Conservation (phyloP, 768 basidiomycete species). For the Podaxis carcinomalis region DNA sequence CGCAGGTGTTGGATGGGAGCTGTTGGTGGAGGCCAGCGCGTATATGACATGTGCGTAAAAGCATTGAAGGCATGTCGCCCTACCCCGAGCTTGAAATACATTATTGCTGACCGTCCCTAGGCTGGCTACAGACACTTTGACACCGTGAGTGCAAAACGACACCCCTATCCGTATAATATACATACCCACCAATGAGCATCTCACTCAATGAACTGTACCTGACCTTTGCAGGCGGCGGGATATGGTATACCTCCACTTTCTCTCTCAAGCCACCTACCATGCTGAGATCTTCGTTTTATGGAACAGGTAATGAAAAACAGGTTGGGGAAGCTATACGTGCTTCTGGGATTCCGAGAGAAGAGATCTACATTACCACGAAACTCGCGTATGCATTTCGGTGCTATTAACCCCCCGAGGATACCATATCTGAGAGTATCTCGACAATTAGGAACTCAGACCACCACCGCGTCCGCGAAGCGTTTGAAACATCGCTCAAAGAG, state of each 20-base stretch:
- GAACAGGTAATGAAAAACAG: slow-evolving; percentile 35
- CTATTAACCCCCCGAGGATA: neutral
- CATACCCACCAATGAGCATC: neutral
- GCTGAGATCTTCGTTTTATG: neutral
- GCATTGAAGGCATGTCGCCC: slow-evolving; percentile 26
- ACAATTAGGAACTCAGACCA: slow-evolving; percentile 18
- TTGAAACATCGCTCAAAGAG: slow-evolving; percentile 32
- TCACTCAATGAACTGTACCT: neutral
- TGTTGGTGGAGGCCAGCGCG: slow-evolving; percentile 32
- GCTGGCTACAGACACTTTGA: slow-evolving; percentile 47
- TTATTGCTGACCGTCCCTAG: slow-evolving; percentile 15
- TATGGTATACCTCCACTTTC: slow-evolving; percentile 18
- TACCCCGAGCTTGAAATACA: neutral
- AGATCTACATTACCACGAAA: slow-evolving; percentile 50
- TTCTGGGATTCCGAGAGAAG: slow-evolving; percentile 38
- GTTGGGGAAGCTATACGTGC: slow-evolving; percentile 44
- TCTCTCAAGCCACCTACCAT: neutral
- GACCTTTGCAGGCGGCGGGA: slow-evolving; percentile 20
- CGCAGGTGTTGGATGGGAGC: slow-evolving; percentile 37
- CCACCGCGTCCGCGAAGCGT: slow-evolving; percentile 30
- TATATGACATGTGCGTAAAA: slow-evolving; percentile 30
- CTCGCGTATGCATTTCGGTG: slow-evolving; percentile 25
- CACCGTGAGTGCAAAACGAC: slow-evolving; percentile 20
- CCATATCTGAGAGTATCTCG: neutral
- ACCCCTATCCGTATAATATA: neutral